Evolutionary conservation across 306 rosid species (phyloP).

Genomic region (Cicer judaicum): DNA sequence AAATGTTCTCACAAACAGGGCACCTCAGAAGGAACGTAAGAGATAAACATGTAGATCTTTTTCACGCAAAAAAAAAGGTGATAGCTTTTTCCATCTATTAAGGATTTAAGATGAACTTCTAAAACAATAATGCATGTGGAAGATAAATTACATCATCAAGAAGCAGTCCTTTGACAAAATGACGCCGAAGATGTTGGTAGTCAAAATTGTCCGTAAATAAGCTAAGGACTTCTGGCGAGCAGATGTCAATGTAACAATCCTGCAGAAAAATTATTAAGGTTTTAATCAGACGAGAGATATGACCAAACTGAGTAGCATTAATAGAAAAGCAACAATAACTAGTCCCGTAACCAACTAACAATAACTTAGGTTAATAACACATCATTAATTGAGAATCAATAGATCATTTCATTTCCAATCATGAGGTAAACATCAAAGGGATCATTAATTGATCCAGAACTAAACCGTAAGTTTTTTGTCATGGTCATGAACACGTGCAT

Average conservation of each 20-base stretch:
- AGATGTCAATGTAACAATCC: conserved; percentile 97
- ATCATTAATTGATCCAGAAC: conserved; percentile 1
- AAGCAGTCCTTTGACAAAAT: conserved; percentile 97
- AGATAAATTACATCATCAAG: conserved; percentile 77
- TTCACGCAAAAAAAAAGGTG: conserved; percentile 1
- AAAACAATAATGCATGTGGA: conserved; percentile 33
- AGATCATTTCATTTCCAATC: conserved; percentile 16
- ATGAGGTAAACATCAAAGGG: conserved; percentile 19
- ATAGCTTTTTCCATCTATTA: conserved; percentile 33
- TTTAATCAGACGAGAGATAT: conserved; percentile 3
- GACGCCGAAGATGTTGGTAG: conserved; percentile 96
- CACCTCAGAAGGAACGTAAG: conserved; percentile 21
- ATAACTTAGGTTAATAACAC: conserved; percentile 15
- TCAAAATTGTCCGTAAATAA: conserved; percentile 97
- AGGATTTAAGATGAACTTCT: conserved; percentile 35
- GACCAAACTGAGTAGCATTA: conserved; percentile 13
- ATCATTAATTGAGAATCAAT: conserved; percentile 25
- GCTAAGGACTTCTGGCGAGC: conserved; percentile 97
- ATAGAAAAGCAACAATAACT: conserved; percentile 8
- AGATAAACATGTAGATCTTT: conserved; percentile 18
- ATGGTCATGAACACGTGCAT: conserved; percentile 1
- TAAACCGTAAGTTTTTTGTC: conserved; percentile 7
- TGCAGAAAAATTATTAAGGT: conserved; percentile 52
- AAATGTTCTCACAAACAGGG: conserved; percentile 4
- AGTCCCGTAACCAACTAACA: conserved; percentile 4